phyloP scores from a whole-genome alignment of 139 green algal species.

The Zygnema circumcarinatum region DNA sequence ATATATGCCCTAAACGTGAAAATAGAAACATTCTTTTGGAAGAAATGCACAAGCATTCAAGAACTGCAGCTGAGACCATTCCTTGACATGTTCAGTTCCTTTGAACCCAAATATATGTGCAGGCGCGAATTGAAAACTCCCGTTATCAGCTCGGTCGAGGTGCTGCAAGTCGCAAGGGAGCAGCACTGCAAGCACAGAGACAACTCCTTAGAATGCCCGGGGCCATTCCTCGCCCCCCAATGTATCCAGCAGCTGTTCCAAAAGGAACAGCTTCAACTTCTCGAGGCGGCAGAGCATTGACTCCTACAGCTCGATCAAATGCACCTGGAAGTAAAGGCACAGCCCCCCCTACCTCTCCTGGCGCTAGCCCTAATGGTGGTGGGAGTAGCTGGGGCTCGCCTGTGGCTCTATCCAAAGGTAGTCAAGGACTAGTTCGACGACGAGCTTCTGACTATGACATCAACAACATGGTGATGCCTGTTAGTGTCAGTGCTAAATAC shows the following conservation, averaged over 20 bases:
- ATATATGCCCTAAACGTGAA: not conserved
- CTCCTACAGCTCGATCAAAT: no score
- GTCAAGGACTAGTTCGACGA: not conserved
- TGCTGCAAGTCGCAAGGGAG: no score
- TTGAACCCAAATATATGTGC: no score
- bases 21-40: not conserved
- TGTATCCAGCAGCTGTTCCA: no score
- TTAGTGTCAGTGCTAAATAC: constrained; percentile 6
- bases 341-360: no score
- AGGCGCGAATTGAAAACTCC: no score
- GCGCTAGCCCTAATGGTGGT: not conserved
- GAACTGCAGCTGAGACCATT: not conserved
- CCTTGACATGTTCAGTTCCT: not conserved
- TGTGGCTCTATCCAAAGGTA: not conserved
- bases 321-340: no score
- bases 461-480: constrained; percentile 41
- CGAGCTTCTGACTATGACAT: constrained; percentile 35
- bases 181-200: no score
- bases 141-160: no score
- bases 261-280: no score
- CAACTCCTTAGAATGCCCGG: no score
- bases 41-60: not conserved
- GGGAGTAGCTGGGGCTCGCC: not conserved
- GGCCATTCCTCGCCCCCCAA: not conserved
- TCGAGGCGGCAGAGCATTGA: no score